Percentiles rank a stretch among this genome's conserved stretches.
Conservation (phyloP, 768 basidiomycete genomes). For the Trametes punicea region DNA sequence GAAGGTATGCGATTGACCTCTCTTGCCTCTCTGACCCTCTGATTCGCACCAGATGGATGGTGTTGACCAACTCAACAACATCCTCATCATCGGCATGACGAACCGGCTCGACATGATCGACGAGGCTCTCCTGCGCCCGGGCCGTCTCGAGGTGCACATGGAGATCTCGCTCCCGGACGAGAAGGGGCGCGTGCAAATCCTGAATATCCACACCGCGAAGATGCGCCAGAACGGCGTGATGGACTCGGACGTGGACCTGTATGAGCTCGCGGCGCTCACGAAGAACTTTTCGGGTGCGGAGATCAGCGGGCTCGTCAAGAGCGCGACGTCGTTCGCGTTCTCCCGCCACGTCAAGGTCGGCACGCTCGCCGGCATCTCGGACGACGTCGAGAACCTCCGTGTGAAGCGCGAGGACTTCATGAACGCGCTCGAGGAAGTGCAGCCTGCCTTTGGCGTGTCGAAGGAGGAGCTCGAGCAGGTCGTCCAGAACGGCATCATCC, state of each 20-base stretch:
- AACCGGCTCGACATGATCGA: conserved; percentile 99
- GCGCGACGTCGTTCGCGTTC: conserved; percentile 97
- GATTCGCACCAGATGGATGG: conserved; percentile 81
- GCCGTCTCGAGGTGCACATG: conserved; percentile 99
- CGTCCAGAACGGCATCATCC: conserved; percentile 95
- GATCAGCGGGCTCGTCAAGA: conserved; percentile 93
- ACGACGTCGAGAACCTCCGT: conserved; percentile 90
- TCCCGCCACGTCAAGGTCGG: conserved; percentile 97
- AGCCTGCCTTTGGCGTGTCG: conserved; percentile 95
- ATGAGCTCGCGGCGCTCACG: conserved; percentile 75
- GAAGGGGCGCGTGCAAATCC: conserved; percentile 86
- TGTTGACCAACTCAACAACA: conserved; percentile 98
- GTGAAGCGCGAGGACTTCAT: conserved; percentile 86
- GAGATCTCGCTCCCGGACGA: conserved; percentile 98
- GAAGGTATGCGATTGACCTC: conserved; percentile 54
- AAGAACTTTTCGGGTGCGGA: conserved; percentile 99
- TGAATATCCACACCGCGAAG: conserved; percentile 91
- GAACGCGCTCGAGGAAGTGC: conserved; percentile 89
- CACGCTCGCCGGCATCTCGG: conserved; percentile 93
- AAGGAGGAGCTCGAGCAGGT: conserved; percentile 94
- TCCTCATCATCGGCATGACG: conserved; percentile 99
- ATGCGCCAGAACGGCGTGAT: conserved; percentile 93
- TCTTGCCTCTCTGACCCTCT: background rate
- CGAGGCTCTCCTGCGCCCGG: conserved; percentile 94
- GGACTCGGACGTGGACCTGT: conserved; percentile 79